These are phyloP conservation scores for Saccharomycopsis hybrid DNA, from an alignment of 1,139 yeast species.

Conservation along the genomic window DNA sequence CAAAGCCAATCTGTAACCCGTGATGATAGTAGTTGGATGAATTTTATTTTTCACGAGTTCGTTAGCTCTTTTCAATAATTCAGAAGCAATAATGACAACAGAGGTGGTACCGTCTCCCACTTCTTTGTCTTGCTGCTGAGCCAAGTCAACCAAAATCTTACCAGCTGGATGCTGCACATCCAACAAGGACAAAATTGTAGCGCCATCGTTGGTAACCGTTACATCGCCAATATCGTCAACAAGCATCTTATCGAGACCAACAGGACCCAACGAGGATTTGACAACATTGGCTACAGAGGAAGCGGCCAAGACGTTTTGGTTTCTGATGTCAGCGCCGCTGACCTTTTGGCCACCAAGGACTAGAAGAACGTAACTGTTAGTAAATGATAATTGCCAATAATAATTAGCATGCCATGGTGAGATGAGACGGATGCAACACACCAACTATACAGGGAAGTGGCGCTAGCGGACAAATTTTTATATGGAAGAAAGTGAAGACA, in stretches of 20 bases:
- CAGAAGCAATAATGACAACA: conserved; percentile 95
- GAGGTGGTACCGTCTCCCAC: conserved; percentile 98
- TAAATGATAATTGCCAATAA: no score
- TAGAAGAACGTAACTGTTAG: no score
- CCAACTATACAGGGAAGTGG: no score
- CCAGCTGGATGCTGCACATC: conserved; percentile 99
- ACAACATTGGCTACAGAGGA: conserved; percentile 97
- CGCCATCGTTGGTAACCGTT: conserved; percentile 98
- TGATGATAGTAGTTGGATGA: conserved; percentile 96
- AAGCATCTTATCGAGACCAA: conserved; percentile 95
- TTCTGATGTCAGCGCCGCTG: conserved; percentile 93
- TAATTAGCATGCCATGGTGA: no score
- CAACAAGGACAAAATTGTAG: conserved; percentile 81
- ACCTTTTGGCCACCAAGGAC: conserved; percentile 93
- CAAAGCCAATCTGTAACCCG: conserved; percentile 91
- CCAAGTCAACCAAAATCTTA: conserved; percentile 90
- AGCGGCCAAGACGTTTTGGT: conserved; percentile 94
- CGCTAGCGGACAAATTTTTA: no score
- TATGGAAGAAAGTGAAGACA: no score
- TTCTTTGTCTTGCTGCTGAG: conserved; percentile 98
- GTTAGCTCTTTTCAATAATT: conserved; percentile 85
- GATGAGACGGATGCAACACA: no score
- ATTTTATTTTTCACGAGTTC: conserved; percentile 89
- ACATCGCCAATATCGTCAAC: conserved; percentile 99
- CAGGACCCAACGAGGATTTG: conserved; percentile 95